Base-by-base conservation (phyloP, 768 basidiomycete genomes). In the Agaricus subrufescens region DNA sequence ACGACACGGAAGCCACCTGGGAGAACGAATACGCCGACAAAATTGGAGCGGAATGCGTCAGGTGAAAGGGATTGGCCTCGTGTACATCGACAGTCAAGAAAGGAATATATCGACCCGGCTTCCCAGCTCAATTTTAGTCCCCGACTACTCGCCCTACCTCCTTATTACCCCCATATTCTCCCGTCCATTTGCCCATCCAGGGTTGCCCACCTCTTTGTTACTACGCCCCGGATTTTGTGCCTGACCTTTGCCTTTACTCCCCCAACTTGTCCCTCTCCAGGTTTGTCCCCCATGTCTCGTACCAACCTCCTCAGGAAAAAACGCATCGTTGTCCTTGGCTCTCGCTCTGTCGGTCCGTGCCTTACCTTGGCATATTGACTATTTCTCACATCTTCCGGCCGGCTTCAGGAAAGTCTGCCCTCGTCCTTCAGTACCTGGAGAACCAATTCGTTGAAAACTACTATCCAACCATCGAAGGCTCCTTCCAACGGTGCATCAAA, bases 401-500 rank as follows among this genome's bases (percentile, higher is more conserved):
- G 4, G 7, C 11, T 11, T 34, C 74, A 94, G 95, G 95, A 61
- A 98, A 97, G 77, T 92, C 92, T 25, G 94, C 94, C 30, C 81
- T 97, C 58, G 83, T 94, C 59, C 75, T 89, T 59, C 90, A 92
- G 68, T 95, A 89, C 73, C 86, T 90, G 67, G 89, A 95, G 62
- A 85, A 86, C 62, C 82, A 86, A 61, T 97, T 95, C 66, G 81
- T 87, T 66, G 91, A 94, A 54, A 77, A 84, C 15, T 96, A 96
- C 74, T 91, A 92, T 72, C 94, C 94, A 31, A 96, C 93, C 59
- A 94, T 94, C 68, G 93, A 96, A 71, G 82, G 75, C 62, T 86
- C 85, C 26, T 86, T 86, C 65, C 75, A 80, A 55, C 94, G 94
- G 75, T 80, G 75, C 53, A 80, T 97, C 67, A 80, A 76, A 61